These are phyloP conservation scores for Bipolaris victoriae DNA, from an alignment of 2,329 filamentous ascomycete genomes.

Conservation along the genomic window DNA sequence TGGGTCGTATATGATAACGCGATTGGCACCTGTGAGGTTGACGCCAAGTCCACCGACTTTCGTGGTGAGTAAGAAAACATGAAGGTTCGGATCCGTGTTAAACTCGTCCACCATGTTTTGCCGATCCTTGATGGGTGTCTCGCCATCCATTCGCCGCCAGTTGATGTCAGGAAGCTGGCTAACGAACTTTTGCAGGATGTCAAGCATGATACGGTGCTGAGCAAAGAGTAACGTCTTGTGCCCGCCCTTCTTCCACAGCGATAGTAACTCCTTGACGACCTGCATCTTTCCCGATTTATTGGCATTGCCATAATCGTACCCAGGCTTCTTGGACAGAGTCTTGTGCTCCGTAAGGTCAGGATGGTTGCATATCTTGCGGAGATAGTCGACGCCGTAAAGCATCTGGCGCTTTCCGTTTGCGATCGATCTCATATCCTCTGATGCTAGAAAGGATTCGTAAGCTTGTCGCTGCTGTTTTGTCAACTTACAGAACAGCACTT, in stretches of 20 bases:
- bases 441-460: conserved; percentile 81
- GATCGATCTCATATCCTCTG: conserved; percentile 85
- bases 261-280: conserved; percentile 84
- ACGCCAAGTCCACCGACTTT: conserved; percentile 93
- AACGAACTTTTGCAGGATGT: conserved; percentile 88
- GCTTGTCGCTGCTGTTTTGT: conserved; percentile 78
- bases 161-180: conserved; percentile 70
- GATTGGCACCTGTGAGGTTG: conserved; percentile 91
- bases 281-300: conserved; percentile 94
- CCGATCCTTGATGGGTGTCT: conserved; percentile 85
- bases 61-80: conserved; percentile 92
- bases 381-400: conserved; percentile 85
- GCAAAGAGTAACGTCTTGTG: conserved; percentile 94
- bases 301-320: conserved; percentile 78
- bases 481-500: conserved; percentile 94
- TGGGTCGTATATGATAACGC: conserved; percentile 97
- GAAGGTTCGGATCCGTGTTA: conserved; percentile 77
- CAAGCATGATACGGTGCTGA: conserved; percentile 92
- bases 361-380: conserved; percentile 97
- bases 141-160: conserved; percentile 91
- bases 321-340: conserved; percentile 62
- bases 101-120: conserved; percentile 91
- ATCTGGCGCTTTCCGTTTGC: conserved; percentile 76
- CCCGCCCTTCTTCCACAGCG: conserved; percentile 88
- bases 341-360: conserved; percentile 82